Base-by-base conservation (phyloP, 1,139 yeast species). In the Candida sp. region DNA sequence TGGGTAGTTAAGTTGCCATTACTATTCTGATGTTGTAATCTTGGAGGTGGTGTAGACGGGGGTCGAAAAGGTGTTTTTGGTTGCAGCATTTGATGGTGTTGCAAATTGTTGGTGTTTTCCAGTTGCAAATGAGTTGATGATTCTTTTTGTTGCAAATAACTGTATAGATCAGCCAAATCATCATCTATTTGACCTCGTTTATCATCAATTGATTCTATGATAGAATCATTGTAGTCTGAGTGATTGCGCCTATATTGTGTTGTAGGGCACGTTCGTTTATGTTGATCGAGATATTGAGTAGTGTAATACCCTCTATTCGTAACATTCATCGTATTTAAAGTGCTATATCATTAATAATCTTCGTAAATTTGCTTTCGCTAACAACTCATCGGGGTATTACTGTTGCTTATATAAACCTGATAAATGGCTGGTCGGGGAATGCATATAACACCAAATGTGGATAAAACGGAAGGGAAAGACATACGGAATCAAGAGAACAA, bases 221-320 rank as follows among this genome's bases (percentile, higher is more conserved):
- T 30, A 5, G 19, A 30, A 12, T 30, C 33, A 30, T 30, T 30
- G 19, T 30, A 30, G 33, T 30, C 19, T 5, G n/a, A 5, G 19
- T 30, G n/a, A 30, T 30, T 9, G 5, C 33, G 19, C 6, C 6
- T 5, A 30, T 9, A 5, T 12, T 30, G n/a, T 5, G 5, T 5
- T 30, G 5, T 30, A 9, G 29, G 29, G 9, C 29, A 6, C 6
- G 19, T 7, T 27, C 21, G 34, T 22, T 29, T 37, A 36, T 36
- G 38, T 29, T 29, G 34, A 11, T 15, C 62, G 21, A 63, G 56
- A 45, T 61, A 64, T 22, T 60, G 55, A 6, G 57, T 46, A 15
- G 68, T 59, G 42, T 54, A 64, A 47, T 64, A 63, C 3, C 64
- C 69, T 43, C 60, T 53, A 15, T 53, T 57, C 8, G 68, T 60